Evolutionary conservation across 305 asterid genomes (phyloP), one percentile per base, ranked within the genome.

Genomic region (Fraxinus angustifolia): DNA sequence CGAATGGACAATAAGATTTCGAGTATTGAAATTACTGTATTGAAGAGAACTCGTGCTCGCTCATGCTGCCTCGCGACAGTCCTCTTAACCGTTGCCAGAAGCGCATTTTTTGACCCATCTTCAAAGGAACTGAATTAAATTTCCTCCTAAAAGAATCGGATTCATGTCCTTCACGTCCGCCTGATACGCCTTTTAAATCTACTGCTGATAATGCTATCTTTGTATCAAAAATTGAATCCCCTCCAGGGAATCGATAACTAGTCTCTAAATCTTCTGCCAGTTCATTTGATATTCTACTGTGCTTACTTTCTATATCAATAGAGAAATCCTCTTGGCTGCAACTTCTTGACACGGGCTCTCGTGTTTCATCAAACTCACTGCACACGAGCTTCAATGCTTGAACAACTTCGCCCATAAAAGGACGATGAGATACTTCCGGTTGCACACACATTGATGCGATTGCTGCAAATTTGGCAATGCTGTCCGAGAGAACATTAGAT

Each of bases 361-460:
- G 86, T 10, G 88, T 89, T 33, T 95, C 97, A 0, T 93, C 97
- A 62, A 92, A 86, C 87, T 95, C 98, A 75, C 92, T 85, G 88
- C 97, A 95, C 8, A 95, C 98, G 23, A 95, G 94, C 88, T 92
- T 95, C 87, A 95, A 74, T 33, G 98, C 99, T 82, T 95, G 99
- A 60, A 93, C 97, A 1, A 95, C 99, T 86, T 95, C 99, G 0
- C 99, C 99, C 99, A 95, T 95, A 87, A 95, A 95, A 8, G 99
- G 99, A 17, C 99, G 96, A 70, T 95, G 97, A 36, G 99, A 93
- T 6, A 92, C 99, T 80, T 95, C 99, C 0, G 99, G 97, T 79
- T 95, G 99, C 48, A 95, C 98, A 40, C 99, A 95, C 99, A 92
- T 95, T 19, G 99, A 92, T 75, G 99, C 98, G 17, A 95, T 93